These are phyloP conservation scores for Brassica balearica DNA, from an alignment of 441 rosid genomes.

Conservation along the genomic window DNA sequence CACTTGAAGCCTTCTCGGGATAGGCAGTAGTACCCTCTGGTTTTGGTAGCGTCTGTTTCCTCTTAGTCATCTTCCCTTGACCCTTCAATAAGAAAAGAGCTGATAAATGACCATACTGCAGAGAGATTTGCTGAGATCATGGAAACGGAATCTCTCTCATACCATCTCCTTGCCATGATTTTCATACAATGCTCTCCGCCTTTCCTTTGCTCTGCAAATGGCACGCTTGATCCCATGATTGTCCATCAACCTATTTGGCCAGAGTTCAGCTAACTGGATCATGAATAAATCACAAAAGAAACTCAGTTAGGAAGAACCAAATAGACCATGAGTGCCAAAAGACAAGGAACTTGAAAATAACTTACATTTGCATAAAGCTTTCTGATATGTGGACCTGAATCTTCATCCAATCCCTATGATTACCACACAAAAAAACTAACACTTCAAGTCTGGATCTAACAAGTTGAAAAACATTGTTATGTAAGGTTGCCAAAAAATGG, in stretches of 20 bases:
- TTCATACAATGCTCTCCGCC: conserved; percentile 44
- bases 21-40: conserved; percentile 15
- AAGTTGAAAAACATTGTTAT: conserved; percentile 2
- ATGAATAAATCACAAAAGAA: conserved; percentile 34
- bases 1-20: conserved; percentile 15
- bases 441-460: conserved; percentile 19
- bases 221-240: conserved; percentile 91
- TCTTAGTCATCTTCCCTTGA: conserved; percentile 36
- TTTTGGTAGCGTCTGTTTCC: conserved; percentile 38
- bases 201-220: conserved; percentile 87
- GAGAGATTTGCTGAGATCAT: background rate
- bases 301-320: conserved; percentile 13
- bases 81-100: conserved; percentile 19
- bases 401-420: conserved; percentile 90
- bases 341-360: background rate
- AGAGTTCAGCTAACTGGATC: conserved; percentile 82
- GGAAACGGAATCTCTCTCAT: background rate
- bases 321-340: no score
- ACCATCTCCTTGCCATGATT: conserved; percentile 13
- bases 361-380: conserved; percentile 88
- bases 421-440: conserved; percentile 29
- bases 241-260: conserved; percentile 96
- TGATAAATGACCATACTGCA: conserved; percentile 3
- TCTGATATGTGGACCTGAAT: conserved; percentile 83
- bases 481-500: conserved; percentile 24